Conservation (phyloP, 495 filamentous ascomycete species). For the Aspergillus sclerotiicarbonarius region DNA sequence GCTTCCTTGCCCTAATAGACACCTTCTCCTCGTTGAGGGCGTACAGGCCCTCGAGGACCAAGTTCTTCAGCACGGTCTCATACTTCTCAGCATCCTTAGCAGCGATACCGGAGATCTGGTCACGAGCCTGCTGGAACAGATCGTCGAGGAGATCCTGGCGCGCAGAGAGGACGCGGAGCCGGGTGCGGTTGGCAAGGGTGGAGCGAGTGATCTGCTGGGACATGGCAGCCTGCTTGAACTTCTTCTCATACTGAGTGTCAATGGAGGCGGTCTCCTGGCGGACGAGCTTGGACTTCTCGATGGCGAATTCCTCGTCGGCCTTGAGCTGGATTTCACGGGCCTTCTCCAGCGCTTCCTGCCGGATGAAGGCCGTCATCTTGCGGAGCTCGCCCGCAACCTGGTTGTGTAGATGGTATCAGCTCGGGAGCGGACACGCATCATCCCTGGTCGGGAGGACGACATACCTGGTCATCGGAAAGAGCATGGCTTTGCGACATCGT, state of each 20-base stretch:
- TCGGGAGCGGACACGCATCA: conserved; percentile 11
- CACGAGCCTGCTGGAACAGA: conserved; percentile 79
- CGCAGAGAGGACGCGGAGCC: conserved; percentile 79
- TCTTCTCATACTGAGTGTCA: conserved; percentile 91
- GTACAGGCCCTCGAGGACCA: conserved; percentile 90
- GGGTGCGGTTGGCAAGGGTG: conserved; percentile 90
- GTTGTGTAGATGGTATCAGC: conserved; percentile 17
- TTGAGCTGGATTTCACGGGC: conserved; percentile 95
- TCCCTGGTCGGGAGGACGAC: conserved; percentile 16
- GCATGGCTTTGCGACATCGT: conserved; percentile 90
- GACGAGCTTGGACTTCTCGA: conserved; percentile 97
- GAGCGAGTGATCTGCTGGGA: conserved; percentile 95
- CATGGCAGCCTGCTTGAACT: conserved; percentile 95
- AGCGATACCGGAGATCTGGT: conserved; percentile 59
- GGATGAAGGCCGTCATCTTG: conserved; percentile 99
- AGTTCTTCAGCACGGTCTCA: conserved; percentile 66
- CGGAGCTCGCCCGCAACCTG: conserved; percentile 93
- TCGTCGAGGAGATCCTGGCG: conserved; percentile 87
- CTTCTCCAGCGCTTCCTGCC: conserved; percentile 95
- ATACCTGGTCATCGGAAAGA: conserved; percentile 95
- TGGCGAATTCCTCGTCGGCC: conserved; percentile 96
- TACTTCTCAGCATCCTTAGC: conserved; percentile 70
- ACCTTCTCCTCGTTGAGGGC: conserved; percentile 77
- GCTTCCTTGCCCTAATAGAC: conserved; percentile 69
- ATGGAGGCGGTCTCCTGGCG: conserved; percentile 90